phyloP scores from a whole-genome alignment of 169 alveolate species.

The Plasmodium relictum region DNA sequence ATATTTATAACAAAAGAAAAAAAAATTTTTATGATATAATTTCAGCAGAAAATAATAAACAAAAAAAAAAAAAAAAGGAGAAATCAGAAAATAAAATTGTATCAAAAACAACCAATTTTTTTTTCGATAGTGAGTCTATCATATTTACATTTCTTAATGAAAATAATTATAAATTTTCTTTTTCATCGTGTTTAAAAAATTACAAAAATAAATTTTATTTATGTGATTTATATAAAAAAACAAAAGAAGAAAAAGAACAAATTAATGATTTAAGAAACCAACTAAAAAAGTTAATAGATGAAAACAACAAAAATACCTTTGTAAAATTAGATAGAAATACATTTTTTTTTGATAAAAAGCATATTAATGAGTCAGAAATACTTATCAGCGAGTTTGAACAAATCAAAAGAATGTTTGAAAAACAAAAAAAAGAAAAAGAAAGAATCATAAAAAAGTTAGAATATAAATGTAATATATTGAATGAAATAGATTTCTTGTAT shows the following conservation, averaged over 20 bases:
- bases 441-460: conserved; percentile 27
- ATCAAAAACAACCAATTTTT: conserved; percentile 9
- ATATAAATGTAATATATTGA: conserved; percentile 24
- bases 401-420: conserved; percentile 51
- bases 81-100: not conserved
- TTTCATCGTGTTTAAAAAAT: conserved; percentile 2
- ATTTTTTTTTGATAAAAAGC: conserved; percentile 51
- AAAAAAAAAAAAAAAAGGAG: not conserved
- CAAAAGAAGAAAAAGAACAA: conserved; percentile 10
- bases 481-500: conserved; percentile 20
- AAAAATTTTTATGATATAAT: too few relatives aligned
- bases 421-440: conserved; percentile 25
- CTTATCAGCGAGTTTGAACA: conserved; percentile 38
- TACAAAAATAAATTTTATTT: conserved; percentile 12
- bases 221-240: conserved; percentile 1
- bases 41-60: not conserved
- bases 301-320: conserved; percentile 18
- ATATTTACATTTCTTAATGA: conserved; percentile 61
- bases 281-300: conserved; percentile 23
- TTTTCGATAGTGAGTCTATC: conserved; percentile 56
- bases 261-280: conserved; percentile 12
- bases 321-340: conserved; percentile 22
- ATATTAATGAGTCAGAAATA: conserved; percentile 64
- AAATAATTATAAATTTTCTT: conserved; percentile 7
- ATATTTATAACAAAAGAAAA: not conserved